phyloP scores from a whole-genome alignment of 2,329 filamentous ascomycete species.

The Colletotrichum chrysophilum region DNA sequence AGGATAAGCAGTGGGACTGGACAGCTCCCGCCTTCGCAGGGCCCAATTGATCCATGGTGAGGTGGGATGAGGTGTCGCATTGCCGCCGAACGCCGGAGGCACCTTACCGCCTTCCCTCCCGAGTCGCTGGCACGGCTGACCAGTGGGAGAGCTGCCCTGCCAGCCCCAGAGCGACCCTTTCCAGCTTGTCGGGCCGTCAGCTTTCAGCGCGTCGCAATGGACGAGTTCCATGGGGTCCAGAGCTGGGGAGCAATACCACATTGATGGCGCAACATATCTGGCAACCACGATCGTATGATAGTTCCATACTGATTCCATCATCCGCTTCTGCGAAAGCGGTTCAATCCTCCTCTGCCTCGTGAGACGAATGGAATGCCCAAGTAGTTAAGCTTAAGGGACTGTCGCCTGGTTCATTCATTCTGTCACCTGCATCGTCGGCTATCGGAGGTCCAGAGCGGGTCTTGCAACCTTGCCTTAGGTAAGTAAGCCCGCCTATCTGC shows the following conservation, averaged over 20 bases:
- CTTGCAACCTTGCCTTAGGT: not conserved
- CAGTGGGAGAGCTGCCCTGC: not conserved
- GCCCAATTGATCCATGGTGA: not conserved
- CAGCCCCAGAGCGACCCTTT: not conserved
- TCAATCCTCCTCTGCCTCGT: not conserved
- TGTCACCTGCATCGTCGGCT: constrained; percentile 6
- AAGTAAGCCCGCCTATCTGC: not conserved
- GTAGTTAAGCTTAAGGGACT: not conserved
- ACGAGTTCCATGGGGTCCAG: not conserved
- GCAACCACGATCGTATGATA: not conserved
- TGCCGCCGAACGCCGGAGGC: constrained; percentile 16
- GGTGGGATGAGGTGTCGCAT: constrained; percentile 7
- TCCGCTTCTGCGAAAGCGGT: not conserved
- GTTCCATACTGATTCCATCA: not conserved
- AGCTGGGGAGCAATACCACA: not conserved
- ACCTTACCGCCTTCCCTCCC: not conserved
- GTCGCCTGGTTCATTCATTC: not conserved
- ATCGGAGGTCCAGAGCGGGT: constrained; percentile 1
- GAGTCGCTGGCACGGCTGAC: not conserved
- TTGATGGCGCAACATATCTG: not conserved
- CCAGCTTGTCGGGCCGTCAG: not conserved
- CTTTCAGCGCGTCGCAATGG: not conserved
- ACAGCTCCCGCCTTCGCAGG: not conserved
- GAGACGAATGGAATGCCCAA: not conserved
- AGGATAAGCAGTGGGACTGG: not conserved